Evolutionary conservation across 345 rosid genomes (phyloP), one percentile per base, ranked within the genome.

Genomic region (Luvunga scandens): DNA sequence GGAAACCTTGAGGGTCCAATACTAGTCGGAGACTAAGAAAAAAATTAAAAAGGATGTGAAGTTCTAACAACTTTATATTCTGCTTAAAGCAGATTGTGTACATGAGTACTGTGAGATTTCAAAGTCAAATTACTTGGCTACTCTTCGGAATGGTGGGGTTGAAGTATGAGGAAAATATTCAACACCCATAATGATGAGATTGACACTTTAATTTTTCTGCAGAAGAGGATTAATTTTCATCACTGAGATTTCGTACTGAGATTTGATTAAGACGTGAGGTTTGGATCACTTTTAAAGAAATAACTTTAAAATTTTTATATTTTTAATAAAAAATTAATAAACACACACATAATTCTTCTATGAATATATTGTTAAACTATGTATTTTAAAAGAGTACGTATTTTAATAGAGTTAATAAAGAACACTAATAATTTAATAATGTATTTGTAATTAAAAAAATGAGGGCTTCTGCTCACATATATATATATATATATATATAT

Each of bases 81-180:
- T 24, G 5, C 8, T 4, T 13, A 5, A 10, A 1, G 13, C 34
- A 30, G 38, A 30, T 30, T 22, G 1, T 36, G 53, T 33, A 14
- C 71, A n/a, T 55, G 30, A 67, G 39, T 7, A 3, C 48, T 33
- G 21, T n/a, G 42, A 42, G 3, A 24, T n/a, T 24, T 68, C 31
- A 68, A 34, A 68, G 72, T 68, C 72, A 68, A 68, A 42, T 68
- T 68, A 68, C 33, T 42, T 68, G 72, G 72, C 72, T 24, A 67
- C 31, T 12, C 19, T 42, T 69, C 25, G 18, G 6, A 10, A n/a
- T 69, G 34, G 72, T 69, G 72, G 72, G 72, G 72, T 68, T 68
- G 56, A 24, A 16, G 6, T 5, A 21, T 39, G 5, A 39, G 24
- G 4, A 19, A 18, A 22, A 68, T 68, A n/a, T 39, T 42, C 72